Evolutionary conservation across 345 rosid genomes (phyloP), one percentile per base, ranked within the genome.

Genomic region (Salix purpurea): DNA sequence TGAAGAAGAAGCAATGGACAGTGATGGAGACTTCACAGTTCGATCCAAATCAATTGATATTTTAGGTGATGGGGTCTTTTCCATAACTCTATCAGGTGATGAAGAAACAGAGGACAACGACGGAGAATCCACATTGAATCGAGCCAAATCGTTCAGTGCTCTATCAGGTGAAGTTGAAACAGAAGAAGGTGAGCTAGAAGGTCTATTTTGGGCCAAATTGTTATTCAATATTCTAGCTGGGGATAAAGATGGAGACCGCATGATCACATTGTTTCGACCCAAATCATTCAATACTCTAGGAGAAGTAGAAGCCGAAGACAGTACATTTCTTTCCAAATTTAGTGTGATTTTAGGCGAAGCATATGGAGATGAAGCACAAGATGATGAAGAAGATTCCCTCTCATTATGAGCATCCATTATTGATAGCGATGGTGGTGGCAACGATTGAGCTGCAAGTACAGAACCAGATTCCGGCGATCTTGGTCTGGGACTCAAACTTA

Each of bases 401-500:
- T 16, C 67, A 19, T 70, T 26, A 30, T 46, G 26, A 21, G 24
- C 70, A 37, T 65, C 70, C 40, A 28, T 36, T 19, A 21, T 42
- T 15, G 40, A 44, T 23, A 69, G 70, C 5, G 70, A 19, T 3
- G 54, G 37, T 9, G 56, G 65, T 26, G 80, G 82, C n/a, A 74
- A 67, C 14, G 89, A 34, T 0, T 75, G 78, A 65, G 67, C 56
- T 21, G 74, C 15, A 66, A 73, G 81, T 69, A 72, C 72, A 7
- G 62, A 23, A 23, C 24, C 30, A 11, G 81, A 65, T 6, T 83
- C 91, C 12, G 91, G 85, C 6, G 88, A 87, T 65, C 90, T 92
- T n/a, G 88, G 81, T 36, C 82, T 74, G 28, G 91, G 90, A 19
- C 88, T 86, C 79, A 82, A 79, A 80, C 97, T 92, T 65, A 79